Base-by-base conservation (phyloP, 2,329 filamentous ascomycete species). In the Botrytis deweyae region DNA sequence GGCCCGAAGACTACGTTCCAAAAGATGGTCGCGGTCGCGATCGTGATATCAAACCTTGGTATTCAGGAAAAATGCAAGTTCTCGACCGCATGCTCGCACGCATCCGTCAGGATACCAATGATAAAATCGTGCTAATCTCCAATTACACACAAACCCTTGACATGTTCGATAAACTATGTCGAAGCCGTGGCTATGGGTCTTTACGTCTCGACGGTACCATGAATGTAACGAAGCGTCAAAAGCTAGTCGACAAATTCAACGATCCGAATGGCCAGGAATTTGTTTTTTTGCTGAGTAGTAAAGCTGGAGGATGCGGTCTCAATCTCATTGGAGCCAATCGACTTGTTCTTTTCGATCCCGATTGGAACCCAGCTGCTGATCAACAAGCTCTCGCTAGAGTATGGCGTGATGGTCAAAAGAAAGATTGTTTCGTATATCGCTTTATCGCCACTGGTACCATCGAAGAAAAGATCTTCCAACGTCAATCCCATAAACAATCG, bases 401-500 rank as follows among this genome's bases (percentile, higher is more conserved):
- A 33, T 99, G 96, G 96, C 93, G 96, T 86, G 96, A 99, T 79
- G 96, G 96, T 0, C 96, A 99, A 83, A 98, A 97, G 87, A 99
- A 99, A 81, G 96, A 99, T 80, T 99, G 96, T 81, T 99, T 99
- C 79, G 96, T 99, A 25, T 99, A 99, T 83, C 93, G 96, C n/a
- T 99, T 99, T 84, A 99, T 99, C 79, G 93, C 95, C 0, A 98
- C 97, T 0, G 96, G 96, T 6, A 98, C 95, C 0, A 99, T 99
- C 75, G 96, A 99, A 81, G 96, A 99, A 83, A 99, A 99, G 85
- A 98, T 99, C 78, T 99, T 99, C 85, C 96, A 99, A 83, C 92
- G 97, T 16, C 96, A 99, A 81, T 97, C 93, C 0, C 97, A 99
- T 86, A 99, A 99, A 84, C 96, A 99, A 83, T 97, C 94, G 12